Conservation (phyloP, 176 grass and related monocot species). For the Aechmea fasciata region DNA sequence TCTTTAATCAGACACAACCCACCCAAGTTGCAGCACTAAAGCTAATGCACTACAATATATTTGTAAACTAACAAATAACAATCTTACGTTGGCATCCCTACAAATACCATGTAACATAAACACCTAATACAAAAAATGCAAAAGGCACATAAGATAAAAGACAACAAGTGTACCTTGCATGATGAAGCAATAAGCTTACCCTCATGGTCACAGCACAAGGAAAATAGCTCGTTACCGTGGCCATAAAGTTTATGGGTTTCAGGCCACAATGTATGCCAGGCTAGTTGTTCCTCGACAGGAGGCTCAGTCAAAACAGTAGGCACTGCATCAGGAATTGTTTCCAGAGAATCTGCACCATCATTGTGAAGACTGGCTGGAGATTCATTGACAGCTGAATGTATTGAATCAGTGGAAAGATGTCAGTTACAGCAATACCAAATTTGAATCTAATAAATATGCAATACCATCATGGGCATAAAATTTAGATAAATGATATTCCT, state of each 20-base stretch:
- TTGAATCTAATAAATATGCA: background rate
- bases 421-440: conserved; percentile 5
- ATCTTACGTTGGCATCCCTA: background rate
- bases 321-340: conserved; percentile 89
- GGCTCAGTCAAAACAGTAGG: conserved; percentile 72
- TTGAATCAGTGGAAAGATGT: conserved; percentile 22
- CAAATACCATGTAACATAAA: background rate
- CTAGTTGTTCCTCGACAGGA: conserved; percentile 90
- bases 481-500: background rate
- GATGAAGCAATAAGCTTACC: conserved; percentile 81
- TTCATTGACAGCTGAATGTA: conserved; percentile 42
- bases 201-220: conserved; percentile 68
- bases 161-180: conserved; percentile 65
- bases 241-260: conserved; percentile 98
- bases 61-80: background rate
- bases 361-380: conserved; percentile 27
- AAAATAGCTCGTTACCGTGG: conserved; percentile 88
- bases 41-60: background rate
- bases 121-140: background rate
- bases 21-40: background rate
- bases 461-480: background rate
- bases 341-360: conserved; percentile 63
- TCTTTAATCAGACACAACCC: background rate
- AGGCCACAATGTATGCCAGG: conserved; percentile 91
- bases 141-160: conserved; percentile 7